Evolutionary conservation across 805 yeast genomes (phyloP).

Genomic region (Phaffomyces thermotolerans): DNA sequence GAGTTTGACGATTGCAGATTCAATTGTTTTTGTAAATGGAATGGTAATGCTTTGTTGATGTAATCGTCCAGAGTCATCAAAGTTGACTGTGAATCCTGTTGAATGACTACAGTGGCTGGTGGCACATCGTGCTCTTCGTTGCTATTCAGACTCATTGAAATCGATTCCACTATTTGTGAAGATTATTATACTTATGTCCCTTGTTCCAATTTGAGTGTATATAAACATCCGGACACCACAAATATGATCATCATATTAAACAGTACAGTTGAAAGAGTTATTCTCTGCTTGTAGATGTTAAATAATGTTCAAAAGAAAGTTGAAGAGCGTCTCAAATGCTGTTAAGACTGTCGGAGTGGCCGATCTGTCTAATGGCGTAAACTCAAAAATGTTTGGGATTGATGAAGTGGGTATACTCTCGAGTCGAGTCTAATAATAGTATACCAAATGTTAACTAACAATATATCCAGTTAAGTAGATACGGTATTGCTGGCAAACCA

Average conservation of each 20-base stretch:
- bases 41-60: slow-evolving; percentile 28
- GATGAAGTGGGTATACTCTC: slow-evolving; percentile 25
- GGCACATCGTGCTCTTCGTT: neutral
- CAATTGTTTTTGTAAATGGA: slow-evolving; percentile 28
- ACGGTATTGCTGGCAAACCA: slow-evolving; percentile 61
- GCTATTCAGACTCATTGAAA: too few species aligned
- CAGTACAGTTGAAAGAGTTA: too few species aligned
- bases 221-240: too few species aligned
- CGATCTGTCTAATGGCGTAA: slow-evolving; percentile 24
- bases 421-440: neutral
- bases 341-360: slow-evolving; percentile 26
- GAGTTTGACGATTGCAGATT: slow-evolving; percentile 15
- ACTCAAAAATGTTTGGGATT: slow-evolving; percentile 25
- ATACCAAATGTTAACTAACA: neutral
- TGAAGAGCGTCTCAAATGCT: slow-evolving; percentile 27
- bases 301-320: slow-evolving; percentile 29
- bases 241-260: too few species aligned
- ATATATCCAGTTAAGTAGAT: slow-evolving; percentile 23
- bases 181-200: too few species aligned
- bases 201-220: too few species aligned
- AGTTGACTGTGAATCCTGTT: slow-evolving; percentile 20
- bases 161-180: too few species aligned
- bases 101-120: slow-evolving; percentile 19
- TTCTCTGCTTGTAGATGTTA: too few species aligned
- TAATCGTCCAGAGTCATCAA: slow-evolving; percentile 32